A percentile compares a stretch with the other conserved stretches of the same genome.
Conservation (phyloP, 2,329 filamentous ascomycete genomes). For the Trichoderma asperellum region DNA sequence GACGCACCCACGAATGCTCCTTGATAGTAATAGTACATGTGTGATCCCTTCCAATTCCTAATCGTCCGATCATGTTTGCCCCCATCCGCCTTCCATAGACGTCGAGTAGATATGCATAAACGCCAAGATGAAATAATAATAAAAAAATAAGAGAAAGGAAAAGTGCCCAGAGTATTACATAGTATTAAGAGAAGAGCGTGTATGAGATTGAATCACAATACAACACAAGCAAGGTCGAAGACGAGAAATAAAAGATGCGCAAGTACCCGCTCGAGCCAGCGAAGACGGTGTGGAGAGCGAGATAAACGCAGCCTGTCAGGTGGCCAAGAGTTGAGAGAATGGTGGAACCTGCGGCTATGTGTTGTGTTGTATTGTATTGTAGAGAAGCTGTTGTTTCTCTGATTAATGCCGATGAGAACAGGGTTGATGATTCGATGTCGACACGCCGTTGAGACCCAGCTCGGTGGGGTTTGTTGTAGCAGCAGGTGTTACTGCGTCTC, state of each 20-base stretch:
- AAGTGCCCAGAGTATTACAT: conserved; percentile 15
- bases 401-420: conserved; percentile 27
- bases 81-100: conserved; percentile 13
- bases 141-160: not conserved
- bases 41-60: conserved; percentile 18
- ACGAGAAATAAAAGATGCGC: conserved; percentile 13
- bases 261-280: conserved; percentile 35
- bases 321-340: conserved; percentile 27
- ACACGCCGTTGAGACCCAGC: conserved; percentile 14
- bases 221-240: conserved; percentile 20
- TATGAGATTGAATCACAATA: conserved; percentile 16
- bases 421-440: conserved; percentile 30
- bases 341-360: conserved; percentile 21
- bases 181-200: conserved; percentile 20
- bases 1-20: conserved; percentile 29
- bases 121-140: conserved; percentile 14
- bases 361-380: conserved; percentile 3
- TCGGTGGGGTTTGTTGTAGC: conserved; percentile 9
- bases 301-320: conserved; percentile 30
- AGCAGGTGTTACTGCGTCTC: conserved; percentile 19
- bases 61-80: conserved; percentile 20
- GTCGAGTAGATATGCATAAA: conserved; percentile 20
- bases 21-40: conserved; percentile 23
- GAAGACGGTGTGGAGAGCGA: conserved; percentile 29
- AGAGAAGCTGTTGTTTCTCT: not conserved